phyloP scores from a whole-genome alignment of 139 green algal genomes.

The Raphidocelis subcapitata region DNA sequence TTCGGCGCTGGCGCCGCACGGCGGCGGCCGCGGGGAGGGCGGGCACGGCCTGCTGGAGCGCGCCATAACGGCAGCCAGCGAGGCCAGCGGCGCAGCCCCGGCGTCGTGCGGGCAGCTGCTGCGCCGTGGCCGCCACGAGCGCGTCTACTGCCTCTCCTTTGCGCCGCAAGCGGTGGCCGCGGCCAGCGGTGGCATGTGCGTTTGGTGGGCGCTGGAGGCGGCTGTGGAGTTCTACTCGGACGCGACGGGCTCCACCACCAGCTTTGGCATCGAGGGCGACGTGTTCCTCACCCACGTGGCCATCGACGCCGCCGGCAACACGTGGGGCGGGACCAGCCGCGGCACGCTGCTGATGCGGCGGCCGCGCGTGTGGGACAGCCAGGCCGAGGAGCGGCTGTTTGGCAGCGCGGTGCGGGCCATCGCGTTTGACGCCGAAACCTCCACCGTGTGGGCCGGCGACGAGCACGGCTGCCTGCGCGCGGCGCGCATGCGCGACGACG shows the following conservation, averaged over 20 bases:
- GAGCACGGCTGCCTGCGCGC: slow-evolving; percentile 17
- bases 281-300: slow-evolving; percentile 27
- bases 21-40: background rate
- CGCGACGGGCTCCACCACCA: slow-evolving; percentile 38
- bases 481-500: background rate
- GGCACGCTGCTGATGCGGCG: slow-evolving; percentile 26
- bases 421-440: slow-evolving; percentile 31
- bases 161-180: background rate
- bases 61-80: too few relatives aligned
- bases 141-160: background rate
- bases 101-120: background rate
- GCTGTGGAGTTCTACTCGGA: slow-evolving; percentile 44
- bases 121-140: background rate
- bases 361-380: slow-evolving; percentile 29
- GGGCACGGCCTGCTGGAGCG: slow-evolving; percentile 30
- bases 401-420: slow-evolving; percentile 31
- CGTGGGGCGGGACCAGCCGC: slow-evolving; percentile 48
- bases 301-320: slow-evolving; percentile 34
- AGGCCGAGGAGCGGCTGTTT: slow-evolving; percentile 33
- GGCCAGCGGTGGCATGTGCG: background rate
- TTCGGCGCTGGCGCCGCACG: background rate
- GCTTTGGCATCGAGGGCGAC: slow-evolving; percentile 34
- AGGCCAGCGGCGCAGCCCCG: too few relatives aligned
- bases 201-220: slow-evolving; percentile 37
- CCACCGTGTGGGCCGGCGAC: slow-evolving; percentile 39